Base-by-base conservation (phyloP, 2,329 filamentous ascomycete species). In the Ophiobolus disseminans region DNA sequence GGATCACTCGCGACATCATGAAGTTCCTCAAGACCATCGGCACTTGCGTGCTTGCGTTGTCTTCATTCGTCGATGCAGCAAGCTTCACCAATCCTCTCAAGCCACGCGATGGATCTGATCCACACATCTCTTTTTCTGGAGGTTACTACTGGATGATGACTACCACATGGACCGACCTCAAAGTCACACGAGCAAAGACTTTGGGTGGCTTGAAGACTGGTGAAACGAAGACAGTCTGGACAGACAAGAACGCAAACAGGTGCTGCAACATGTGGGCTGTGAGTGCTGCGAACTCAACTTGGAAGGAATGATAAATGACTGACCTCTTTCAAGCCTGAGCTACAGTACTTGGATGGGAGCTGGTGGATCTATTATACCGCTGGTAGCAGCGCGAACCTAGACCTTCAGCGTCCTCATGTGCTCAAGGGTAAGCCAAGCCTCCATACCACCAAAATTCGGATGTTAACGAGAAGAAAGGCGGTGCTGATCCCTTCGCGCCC, bases 321-420 rank as follows among this genome's bases (percentile, higher is more conserved):
- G n/a, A 6, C 9, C n/a, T 8, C n/a, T 32, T 14, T 3, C 14
- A 23, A 60, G 59, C 82, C 82, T 0, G 82, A 84, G 56, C 69
- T 83, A 0, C 81, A 83, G 57, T 78, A 78, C 46, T 60, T 83
- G 6, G 73, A 77, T 26, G 58, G 62, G 34, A 58, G 60, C 25
- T 79, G 82, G 81, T 84, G 81, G 47, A 76, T 85, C 30, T 85
- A 84, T 68, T 85, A 84, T 61, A 80, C 81, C 0, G 79, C 80
- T 1, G 80, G 81, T 0, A 72, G 71, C 19, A 63, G 37, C 11
- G 70, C 66, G 2, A 73, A 81, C 50, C 67, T 83, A 1, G 78
- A 78, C 23, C 73, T 74, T 2, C 82, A 85, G 64, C 74, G 78
- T 9, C 65, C 76, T 3, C 78, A 84, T 46, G 82, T 81, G 16